Conservation (phyloP, 345 rosid species). For the Laguncularia racemosa region DNA sequence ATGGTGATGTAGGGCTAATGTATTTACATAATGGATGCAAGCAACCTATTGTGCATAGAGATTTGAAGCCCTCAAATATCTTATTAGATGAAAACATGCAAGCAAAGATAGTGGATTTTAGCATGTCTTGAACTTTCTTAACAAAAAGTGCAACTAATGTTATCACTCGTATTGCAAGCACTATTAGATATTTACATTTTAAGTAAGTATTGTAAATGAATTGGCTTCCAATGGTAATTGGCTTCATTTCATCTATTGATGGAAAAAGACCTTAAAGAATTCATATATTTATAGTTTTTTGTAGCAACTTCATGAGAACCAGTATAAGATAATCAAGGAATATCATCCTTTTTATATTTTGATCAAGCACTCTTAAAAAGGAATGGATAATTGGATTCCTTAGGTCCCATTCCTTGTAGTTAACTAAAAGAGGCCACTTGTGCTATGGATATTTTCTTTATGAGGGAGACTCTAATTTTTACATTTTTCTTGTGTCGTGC, state of each 20-base stretch:
- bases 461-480: neutral
- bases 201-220: neutral
- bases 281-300: neutral
- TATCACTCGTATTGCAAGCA: conserved; percentile 26
- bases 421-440: neutral
- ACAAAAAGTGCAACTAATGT: conserved; percentile 16
- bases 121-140: conserved; percentile 13
- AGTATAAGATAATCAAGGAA: too few relatives aligned
- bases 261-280: neutral
- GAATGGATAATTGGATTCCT: too few relatives aligned
- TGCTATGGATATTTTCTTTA: neutral
- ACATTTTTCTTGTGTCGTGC: neutral
- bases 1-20: conserved; percentile 6
- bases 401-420: too few relatives aligned
- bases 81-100: conserved; percentile 16
- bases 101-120: conserved; percentile 22
- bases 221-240: neutral
- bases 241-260: neutral
- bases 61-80: conserved; percentile 21
- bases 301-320: too few relatives aligned
- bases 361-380: too few relatives aligned
- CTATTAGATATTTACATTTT: conserved; percentile 8
- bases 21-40: conserved; percentile 25
- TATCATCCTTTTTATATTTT: too few relatives aligned
- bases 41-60: conserved; percentile 21